Evolutionary conservation across 306 rosid genomes (phyloP), one percentile per base, ranked within the genome.

Genomic region (Cyamopsis tetragonoloba): DNA sequence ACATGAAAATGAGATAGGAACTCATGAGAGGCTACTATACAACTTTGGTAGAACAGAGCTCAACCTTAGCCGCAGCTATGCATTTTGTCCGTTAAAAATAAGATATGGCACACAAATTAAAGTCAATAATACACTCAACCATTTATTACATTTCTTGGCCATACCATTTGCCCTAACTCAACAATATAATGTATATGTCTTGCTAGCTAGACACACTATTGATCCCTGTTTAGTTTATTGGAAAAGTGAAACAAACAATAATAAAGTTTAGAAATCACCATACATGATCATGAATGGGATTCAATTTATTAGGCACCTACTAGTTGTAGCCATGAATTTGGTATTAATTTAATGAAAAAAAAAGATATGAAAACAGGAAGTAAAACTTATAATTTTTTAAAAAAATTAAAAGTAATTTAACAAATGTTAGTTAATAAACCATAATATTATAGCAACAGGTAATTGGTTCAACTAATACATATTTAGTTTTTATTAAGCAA

Each of bases 1-100:
- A 82, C 85, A 72, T 74, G 77, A 55, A 44, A 63, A 75, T 57
- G 27, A 34, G 66, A 61, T 77, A 62, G 73, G 62, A 68, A 67
- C 68, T 61, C 73, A 64, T 60, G 62, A 53, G 37, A 38, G n/a
- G n/a, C n/a, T n/a, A n/a, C n/a, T n/a, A 65, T 72, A 61, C 22
- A 61, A 76, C 68, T 60, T 76, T 71, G 57, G 54, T 39, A 69
- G 31, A 62, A 20, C 57, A 35, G 32, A 62, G 51, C 48, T 35
- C 17, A 1, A n/a, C 63, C 39, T 43, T 43, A 43, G 58, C 47
- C 56, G 44, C 66, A 69, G 55, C 54, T 66, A 66, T 31, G 32
- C 35, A 37, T 59, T n/a, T n/a, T 56, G 24, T 41, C 62, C 26
- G 62, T 13, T 56, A 15, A 10, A 31, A 31, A 15, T 13, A 43